phyloP scores from a whole-genome alignment of 108 stramenopile genomes.

The Pseudonitzschia multistriata region DNA sequence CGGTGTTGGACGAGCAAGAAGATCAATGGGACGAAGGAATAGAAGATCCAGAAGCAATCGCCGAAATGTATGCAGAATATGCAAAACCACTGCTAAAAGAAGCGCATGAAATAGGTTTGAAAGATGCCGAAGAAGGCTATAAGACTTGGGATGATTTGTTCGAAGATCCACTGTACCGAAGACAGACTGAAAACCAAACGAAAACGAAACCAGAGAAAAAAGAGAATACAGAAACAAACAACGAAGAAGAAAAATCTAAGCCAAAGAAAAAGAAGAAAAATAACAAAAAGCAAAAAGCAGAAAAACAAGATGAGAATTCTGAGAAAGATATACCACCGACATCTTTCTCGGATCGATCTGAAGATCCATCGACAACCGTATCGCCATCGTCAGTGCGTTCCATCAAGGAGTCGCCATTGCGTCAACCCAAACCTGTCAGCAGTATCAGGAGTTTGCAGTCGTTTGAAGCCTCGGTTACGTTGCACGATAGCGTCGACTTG shows the following conservation, averaged over 20 bases:
- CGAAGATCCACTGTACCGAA: neutral
- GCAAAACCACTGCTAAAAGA: constrained; percentile 31
- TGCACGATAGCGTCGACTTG: neutral
- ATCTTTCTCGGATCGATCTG: too few relatives aligned
- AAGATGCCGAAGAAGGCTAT: constrained; percentile 32
- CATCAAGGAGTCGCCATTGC: neutral
- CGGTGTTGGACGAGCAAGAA: constrained; percentile 42
- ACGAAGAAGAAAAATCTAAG: neutral
- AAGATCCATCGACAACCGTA: too few relatives aligned
- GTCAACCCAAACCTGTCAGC: too few relatives aligned
- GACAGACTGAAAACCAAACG: too few relatives aligned
- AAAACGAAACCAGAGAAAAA: neutral
- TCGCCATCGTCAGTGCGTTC: too few relatives aligned
- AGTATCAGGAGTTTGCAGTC: too few relatives aligned
- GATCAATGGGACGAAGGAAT: constrained; percentile 40
- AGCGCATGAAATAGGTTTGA: constrained; percentile 29
- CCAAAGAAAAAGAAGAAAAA: constrained; percentile 3
- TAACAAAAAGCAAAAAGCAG: neutral
- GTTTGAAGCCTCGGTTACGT: neutral
- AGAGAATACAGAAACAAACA: neutral
- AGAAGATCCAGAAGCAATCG: constrained; percentile 35
- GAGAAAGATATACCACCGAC: neutral
- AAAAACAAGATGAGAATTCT: neutral
- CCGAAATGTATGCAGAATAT: constrained; percentile 34
- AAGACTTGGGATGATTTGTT: constrained; percentile 7